Base-by-base conservation (phyloP, 495 filamentous ascomycete species). In the Penicilliopsis zonata region DNA sequence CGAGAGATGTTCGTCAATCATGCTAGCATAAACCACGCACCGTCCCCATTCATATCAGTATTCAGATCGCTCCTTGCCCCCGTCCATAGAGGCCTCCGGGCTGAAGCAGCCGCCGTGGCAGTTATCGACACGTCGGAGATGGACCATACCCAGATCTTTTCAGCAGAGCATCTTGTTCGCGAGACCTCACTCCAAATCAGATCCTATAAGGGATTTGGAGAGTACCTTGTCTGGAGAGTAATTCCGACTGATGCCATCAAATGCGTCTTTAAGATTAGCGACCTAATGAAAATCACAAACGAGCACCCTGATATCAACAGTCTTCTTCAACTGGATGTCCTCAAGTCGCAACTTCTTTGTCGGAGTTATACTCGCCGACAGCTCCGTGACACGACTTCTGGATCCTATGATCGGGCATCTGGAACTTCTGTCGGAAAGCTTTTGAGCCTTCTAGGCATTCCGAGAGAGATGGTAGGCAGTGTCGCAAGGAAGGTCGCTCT, bases 1-100 rank as follows among this genome's bases (percentile, higher is more conserved):
- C 14, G 51, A 0, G 7, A 36, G 0, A 37, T 36, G 5, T 35
- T 64, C 13, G 23, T 26, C 2, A 43, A 33, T 2, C 60, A 64
- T 37, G 43, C 54, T 0, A 33, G 36, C 0, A 52, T 38, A 9
- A 17, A 36, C 6, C 18, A 36, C 1, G 20, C 36, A 1, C 28
- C 29, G 0, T 41, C 49, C 0, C 60, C 60, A 0, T 61, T 64
- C 10, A 59, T 65, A 5, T 65, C 60, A 0, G 47, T 50, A 0
- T 52, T 39, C 4, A 26, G 12, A 0, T 37, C 42, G 0, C 44
- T 47, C 3, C 32, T 62, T 1, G 30, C 49, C 2, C 58, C 60
- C 1, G 28, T 65, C 0, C 60, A 65, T 31, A 36, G 58, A 18
- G 49, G 43, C 0, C n/a, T 62, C 5, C 21, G 37, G 2, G 30